Evolutionary conservation across 768 basidiomycete species (phyloP).

Genomic region (Boletus vermiculosoides): DNA sequence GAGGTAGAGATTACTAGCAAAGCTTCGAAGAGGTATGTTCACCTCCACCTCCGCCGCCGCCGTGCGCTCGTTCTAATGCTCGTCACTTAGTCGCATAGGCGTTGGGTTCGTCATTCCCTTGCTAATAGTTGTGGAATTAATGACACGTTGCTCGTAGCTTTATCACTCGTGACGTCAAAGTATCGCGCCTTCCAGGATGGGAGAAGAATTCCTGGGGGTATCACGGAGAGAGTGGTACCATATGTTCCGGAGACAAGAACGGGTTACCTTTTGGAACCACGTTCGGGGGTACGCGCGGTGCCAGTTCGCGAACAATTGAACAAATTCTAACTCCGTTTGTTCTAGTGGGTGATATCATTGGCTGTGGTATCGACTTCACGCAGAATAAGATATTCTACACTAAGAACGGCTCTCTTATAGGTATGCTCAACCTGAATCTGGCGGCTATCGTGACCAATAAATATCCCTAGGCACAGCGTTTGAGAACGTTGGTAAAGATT

Average conservation of each 20-base stretch:
- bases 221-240: slow-evolving; percentile 84
- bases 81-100: slow-evolving; percentile 62
- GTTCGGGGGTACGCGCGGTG: slow-evolving; percentile 65
- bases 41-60: neutral
- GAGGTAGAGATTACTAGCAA: slow-evolving; percentile 85
- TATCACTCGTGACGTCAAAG: slow-evolving; percentile 58
- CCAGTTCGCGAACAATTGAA: neutral
- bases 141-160: slow-evolving; percentile 47
- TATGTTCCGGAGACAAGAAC: slow-evolving; percentile 71
- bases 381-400: slow-evolving; percentile 83
- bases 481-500: slow-evolving; percentile 64
- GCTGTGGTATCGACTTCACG: slow-evolving; percentile 91
- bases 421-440: slow-evolving; percentile 34
- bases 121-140: neutral
- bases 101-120: slow-evolving; percentile 56
- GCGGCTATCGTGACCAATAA: slow-evolving; percentile 12
- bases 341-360: slow-evolving; percentile 81
- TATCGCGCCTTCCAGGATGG: slow-evolving; percentile 82
- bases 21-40: slow-evolving; percentile 70
- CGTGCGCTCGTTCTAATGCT: slow-evolving; percentile 15
- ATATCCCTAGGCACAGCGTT: slow-evolving; percentile 57
- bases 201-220: slow-evolving; percentile 88
- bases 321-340: slow-evolving; percentile 4
- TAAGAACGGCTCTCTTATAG: slow-evolving; percentile 76
- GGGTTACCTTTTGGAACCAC: slow-evolving; percentile 74